These are phyloP conservation scores for Colletotrichum noveboracense DNA, from an alignment of 2,329 filamentous ascomycete genomes.

Conservation along the genomic window DNA sequence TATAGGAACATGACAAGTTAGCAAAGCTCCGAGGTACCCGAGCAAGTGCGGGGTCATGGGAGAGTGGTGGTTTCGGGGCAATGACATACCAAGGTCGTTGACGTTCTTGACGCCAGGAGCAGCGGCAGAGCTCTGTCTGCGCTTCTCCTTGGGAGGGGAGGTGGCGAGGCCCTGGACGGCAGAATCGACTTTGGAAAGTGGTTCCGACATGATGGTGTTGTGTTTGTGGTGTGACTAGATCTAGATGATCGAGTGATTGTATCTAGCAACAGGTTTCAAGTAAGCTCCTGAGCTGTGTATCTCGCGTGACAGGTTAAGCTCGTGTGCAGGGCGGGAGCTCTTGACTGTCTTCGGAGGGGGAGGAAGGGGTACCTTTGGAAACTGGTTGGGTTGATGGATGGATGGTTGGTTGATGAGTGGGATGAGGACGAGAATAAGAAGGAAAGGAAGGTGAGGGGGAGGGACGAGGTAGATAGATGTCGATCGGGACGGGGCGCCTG, in stretches of 20 bases:
- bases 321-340: not conserved
- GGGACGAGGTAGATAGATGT: conserved; percentile 8
- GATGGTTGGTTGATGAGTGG: not conserved
- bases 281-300: not conserved
- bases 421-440: conserved; percentile 16
- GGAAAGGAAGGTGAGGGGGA: not conserved
- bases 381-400: conserved; percentile 5
- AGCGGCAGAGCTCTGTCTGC: conserved; percentile 75
- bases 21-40: conserved; percentile 1
- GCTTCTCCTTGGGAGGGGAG: conserved; percentile 71
- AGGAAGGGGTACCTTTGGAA: conserved; percentile 5
- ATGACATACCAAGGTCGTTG: conserved; percentile 79
- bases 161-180: conserved; percentile 80
- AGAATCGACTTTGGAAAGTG: conserved; percentile 89
- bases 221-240: conserved; percentile 7
- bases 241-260: not conserved
- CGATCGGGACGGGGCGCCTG: conserved; percentile 9
- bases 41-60: not conserved
- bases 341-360: not conserved
- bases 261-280: not conserved
- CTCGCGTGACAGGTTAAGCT: not conserved
- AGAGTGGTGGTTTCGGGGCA: not conserved
- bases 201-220: conserved; percentile 47
- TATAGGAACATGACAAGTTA: not conserved
- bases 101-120: conserved; percentile 80